Evolutionary conservation across 331 rosid species (phyloP).

Genomic region (Phaseolus coccineus): DNA sequence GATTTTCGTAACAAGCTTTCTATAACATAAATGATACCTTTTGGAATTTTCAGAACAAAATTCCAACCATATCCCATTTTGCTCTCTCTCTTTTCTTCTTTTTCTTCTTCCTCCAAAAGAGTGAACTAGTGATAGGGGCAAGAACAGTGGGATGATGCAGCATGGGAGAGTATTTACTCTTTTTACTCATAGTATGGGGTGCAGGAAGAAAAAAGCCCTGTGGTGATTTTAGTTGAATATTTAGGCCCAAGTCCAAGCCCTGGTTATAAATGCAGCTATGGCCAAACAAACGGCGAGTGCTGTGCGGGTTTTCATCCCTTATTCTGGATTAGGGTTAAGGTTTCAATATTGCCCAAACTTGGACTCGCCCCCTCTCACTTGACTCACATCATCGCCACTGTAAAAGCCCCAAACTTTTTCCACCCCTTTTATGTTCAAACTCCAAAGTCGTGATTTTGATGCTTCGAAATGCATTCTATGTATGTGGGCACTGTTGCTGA

Average conservation of each 20-base stretch:
- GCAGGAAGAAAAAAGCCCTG: no score
- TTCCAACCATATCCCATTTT: no score
- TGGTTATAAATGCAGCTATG: constrained; percentile 13
- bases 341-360: constrained; percentile 7
- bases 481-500: background rate
- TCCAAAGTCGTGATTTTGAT: background rate
- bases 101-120: no score
- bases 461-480: background rate
- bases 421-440: background rate
- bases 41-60: no score
- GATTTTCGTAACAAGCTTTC: no score
- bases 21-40: no score
- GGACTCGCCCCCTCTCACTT: constrained; percentile 10
- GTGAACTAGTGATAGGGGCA: no score
- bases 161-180: no score
- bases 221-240: background rate
- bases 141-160: no score
- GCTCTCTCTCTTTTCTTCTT: no score
- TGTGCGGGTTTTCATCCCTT: constrained; percentile 40
- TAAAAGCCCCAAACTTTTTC: constrained; percentile 32
- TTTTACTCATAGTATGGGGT: no score
- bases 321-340: constrained; percentile 70
- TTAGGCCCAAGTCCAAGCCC: background rate
- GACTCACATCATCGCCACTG: constrained; percentile 2
- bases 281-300: constrained; percentile 54